Conservation (phyloP, 257 asterid species). For the Nicotiana undulata region DNA sequence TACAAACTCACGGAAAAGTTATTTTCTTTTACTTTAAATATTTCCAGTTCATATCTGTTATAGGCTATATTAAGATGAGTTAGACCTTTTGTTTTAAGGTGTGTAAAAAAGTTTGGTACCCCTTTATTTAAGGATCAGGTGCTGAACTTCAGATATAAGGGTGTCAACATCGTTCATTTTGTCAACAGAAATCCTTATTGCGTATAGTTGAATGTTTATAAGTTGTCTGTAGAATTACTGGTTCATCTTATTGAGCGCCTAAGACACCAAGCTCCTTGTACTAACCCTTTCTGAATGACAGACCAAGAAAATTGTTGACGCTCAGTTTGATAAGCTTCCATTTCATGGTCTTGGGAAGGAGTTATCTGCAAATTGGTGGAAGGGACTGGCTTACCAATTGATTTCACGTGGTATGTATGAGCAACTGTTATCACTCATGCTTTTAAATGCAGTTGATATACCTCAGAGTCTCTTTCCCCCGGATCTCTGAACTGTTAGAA, state of each 20-base stretch:
- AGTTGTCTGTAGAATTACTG: neutral
- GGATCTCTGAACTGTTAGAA: neutral
- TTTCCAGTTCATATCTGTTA: neutral
- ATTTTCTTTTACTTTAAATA: neutral
- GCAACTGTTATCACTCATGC: neutral
- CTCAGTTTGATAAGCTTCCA: constrained; percentile 74
- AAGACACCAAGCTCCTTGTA: neutral
- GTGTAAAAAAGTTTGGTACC: neutral
- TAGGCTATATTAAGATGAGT: neutral
- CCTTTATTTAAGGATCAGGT: neutral
- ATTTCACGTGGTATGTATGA: constrained; percentile 53
- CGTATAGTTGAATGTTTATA: neutral
- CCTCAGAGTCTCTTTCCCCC: neutral
- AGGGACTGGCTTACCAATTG: constrained; percentile 70
- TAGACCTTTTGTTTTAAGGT: neutral
- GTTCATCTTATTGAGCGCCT: neutral
- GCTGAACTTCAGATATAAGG: neutral
- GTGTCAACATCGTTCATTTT: neutral
- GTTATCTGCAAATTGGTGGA: constrained; percentile 91
- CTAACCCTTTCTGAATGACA: constrained; percentile 25
- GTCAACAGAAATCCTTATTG: neutral
- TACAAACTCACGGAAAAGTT: neutral
- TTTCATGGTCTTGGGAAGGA: constrained; percentile 91
- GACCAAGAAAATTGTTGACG: constrained; percentile 78
- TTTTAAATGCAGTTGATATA: neutral